Base-by-base conservation (phyloP, 257 asterid genomes). In the Misopates orontium region DNA sequence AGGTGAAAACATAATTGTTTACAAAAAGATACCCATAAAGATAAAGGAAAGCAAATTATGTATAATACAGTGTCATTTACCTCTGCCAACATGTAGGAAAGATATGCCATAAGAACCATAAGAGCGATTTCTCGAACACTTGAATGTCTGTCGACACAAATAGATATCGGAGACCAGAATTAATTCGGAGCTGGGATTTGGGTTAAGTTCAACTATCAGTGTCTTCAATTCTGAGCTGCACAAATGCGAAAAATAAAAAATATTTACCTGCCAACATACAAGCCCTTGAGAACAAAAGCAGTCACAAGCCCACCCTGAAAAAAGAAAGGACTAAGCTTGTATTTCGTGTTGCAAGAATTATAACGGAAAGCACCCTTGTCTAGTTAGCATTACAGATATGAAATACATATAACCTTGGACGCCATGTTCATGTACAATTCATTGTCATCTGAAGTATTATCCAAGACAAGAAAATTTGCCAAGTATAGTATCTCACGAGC, bases 71-170 rank as follows among this genome's bases (percentile, higher is more conserved):
- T 55, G 4, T 36, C 45, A 47, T 56, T 71, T 87, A 93, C 98
- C 97, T 93, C 98, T 3, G 98, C 98, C 82, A 87, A 68, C 91
- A 86, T 90, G 89, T 93, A 93, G 69, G 98, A 90, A 47, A 93
- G 94, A 79, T 93, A 90, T 13, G 98, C 88, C 94, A 87, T 80
- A 69, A 93, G 82, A 73, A 79, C 85, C 93, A 86, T 93, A 60
- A 93, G 85, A 54, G 98, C 77, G 64, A 93, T 78, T 75, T 93
- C 98, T 23, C 98, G 97, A 68, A 90, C 84, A 15, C 87, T 72
- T 24, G 97, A 93, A 71, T 90, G 98, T 60, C 98, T 92, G 89
- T 65, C 16, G 55, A 75, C 68, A 79, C 56, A 77, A 48, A 62
- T 48, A 72, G 56, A 66, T 24, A 72, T 55, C 65, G 49, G 15